Conservation (phyloP, 305 asterid species). For the Stenogyne calaminthoides region DNA sequence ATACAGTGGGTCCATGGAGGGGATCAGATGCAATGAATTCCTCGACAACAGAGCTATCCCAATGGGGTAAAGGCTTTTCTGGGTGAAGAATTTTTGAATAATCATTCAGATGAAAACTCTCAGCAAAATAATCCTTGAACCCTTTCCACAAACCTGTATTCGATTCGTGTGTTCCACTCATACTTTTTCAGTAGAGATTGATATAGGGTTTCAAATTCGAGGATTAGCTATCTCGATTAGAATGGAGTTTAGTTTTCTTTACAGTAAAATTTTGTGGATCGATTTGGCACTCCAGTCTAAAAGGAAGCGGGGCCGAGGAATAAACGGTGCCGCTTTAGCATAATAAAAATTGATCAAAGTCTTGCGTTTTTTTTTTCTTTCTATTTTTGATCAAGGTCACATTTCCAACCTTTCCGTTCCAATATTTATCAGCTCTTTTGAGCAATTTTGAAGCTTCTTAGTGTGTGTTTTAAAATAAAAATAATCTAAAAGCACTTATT, state of each 20-base stretch:
- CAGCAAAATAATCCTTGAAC: slow-evolving; percentile 69
- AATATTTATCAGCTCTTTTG: too few relatives aligned
- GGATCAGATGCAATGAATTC: slow-evolving; percentile 83
- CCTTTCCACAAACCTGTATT: slow-evolving; percentile 55
- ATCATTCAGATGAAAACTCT: slow-evolving; percentile 58
- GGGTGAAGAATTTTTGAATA: slow-evolving; percentile 67
- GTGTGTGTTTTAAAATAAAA: too few relatives aligned
- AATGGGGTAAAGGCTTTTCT: slow-evolving; percentile 69
- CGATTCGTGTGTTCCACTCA: slow-evolving; percentile 42
- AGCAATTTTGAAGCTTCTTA: too few relatives aligned
- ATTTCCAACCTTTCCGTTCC: too few relatives aligned
- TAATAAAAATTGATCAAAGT: too few relatives aligned
- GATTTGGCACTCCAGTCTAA: too few relatives aligned
- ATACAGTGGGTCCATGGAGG: slow-evolving; percentile 78
- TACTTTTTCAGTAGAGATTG: not conserved
- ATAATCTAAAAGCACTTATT: too few relatives aligned
- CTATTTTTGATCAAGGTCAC: too few relatives aligned
- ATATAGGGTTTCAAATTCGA: not conserved
- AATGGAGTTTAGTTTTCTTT: not conserved
- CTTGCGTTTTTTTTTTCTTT: too few relatives aligned
- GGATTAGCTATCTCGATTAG: not conserved
- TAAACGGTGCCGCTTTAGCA: too few relatives aligned
- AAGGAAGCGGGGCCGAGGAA: too few relatives aligned
- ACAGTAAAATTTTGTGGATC: not conserved
- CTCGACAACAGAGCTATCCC: slow-evolving; percentile 84